A percentile compares a stretch with the other conserved stretches of the same genome.
phyloP scores from a whole-genome alignment of 1,284 basidiomycete species.

The Ustilago bromivora region DNA sequence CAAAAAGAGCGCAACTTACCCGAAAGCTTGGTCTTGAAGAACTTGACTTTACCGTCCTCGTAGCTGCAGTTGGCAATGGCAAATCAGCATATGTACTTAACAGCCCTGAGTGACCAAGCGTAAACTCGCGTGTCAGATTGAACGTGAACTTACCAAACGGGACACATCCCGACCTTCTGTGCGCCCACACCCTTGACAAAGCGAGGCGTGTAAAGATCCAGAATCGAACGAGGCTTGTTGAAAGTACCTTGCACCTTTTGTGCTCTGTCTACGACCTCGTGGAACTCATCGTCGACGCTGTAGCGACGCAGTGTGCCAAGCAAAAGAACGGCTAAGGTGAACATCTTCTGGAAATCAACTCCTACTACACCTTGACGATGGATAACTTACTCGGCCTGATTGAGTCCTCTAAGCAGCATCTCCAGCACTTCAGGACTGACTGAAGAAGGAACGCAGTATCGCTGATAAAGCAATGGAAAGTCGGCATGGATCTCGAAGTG shows the following conservation, averaged over 20 bases:
- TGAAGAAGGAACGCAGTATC: slow-evolving; percentile 43
- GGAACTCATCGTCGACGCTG: slow-evolving; percentile 26
- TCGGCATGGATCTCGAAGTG: slow-evolving; percentile 27
- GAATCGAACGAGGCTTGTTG: slow-evolving; percentile 41
- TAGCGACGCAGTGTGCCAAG: background rate
- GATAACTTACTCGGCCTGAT: slow-evolving; percentile 25
- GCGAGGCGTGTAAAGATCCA: slow-evolving; percentile 61
- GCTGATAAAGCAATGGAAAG: slow-evolving; percentile 45
- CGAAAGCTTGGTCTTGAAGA: slow-evolving; percentile 55
- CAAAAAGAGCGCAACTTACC: slow-evolving; percentile 14
- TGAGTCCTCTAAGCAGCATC: slow-evolving; percentile 26
- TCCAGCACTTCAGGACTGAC: slow-evolving; percentile 40
- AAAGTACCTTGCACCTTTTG: slow-evolving; percentile 30
- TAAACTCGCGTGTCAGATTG: too few relatives aligned
- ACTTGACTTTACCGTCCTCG: slow-evolving; percentile 39
- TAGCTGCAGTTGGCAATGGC: slow-evolving; percentile 23
- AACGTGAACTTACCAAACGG: slow-evolving; percentile 45
- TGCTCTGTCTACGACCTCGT: slow-evolving; percentile 23
- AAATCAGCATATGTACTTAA: too few relatives aligned
- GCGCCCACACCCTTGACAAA: slow-evolving; percentile 38
- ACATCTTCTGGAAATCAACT: background rate
- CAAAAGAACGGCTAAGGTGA: background rate
- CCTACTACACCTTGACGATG: background rate
- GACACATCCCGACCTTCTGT: slow-evolving; percentile 56
- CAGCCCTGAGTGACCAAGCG: too few relatives aligned